Percentiles rank a stretch among this genome's conserved stretches.
phyloP scores from a whole-genome alignment of 192 early-diverging fungal species.

The Dispira parvispora region DNA sequence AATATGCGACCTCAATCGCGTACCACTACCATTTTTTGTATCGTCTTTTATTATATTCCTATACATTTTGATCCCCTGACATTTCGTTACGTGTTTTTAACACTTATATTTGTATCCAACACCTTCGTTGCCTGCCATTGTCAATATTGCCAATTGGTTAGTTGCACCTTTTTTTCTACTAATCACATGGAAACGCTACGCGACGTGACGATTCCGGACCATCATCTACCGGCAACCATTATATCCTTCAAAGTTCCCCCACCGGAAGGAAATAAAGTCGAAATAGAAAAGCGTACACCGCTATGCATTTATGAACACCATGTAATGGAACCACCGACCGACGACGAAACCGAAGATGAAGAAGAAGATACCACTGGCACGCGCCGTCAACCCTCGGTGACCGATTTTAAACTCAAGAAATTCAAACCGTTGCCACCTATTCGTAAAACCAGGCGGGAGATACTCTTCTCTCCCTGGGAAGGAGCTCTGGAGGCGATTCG shows the following conservation, averaged over 20 bases:
- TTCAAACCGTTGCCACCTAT: conserved; percentile 12
- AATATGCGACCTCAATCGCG: too few relatives aligned
- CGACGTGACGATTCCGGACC: conserved; percentile 18
- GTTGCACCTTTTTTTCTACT: too few relatives aligned
- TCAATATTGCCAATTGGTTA: too few relatives aligned
- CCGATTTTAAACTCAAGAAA: conserved; percentile 13
- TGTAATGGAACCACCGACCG: conserved; percentile 12
- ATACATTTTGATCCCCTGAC: too few relatives aligned
- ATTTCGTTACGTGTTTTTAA: too few relatives aligned
- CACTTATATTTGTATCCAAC: too few relatives aligned
- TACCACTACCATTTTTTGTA: too few relatives aligned
- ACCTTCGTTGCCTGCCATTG: too few relatives aligned
- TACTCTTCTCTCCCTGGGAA: conserved; percentile 8
- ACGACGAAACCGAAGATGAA: conserved; percentile 2
- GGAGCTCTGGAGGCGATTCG: background rate
- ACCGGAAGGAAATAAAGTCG: conserved; percentile 6
- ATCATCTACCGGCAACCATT: conserved; percentile 25
- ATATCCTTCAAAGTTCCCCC: conserved; percentile 17
- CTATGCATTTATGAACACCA: conserved; percentile 22
- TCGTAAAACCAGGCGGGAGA: background rate
- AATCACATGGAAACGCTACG: conserved; percentile 20
- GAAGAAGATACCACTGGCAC: background rate
- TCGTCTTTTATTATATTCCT: too few relatives aligned
- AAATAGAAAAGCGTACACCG: conserved; percentile 18
- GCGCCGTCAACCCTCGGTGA: background rate